These are phyloP conservation scores for Tetraselmis chui DNA, from an alignment of 139 green algal genomes.

Conservation along the genomic window DNA sequence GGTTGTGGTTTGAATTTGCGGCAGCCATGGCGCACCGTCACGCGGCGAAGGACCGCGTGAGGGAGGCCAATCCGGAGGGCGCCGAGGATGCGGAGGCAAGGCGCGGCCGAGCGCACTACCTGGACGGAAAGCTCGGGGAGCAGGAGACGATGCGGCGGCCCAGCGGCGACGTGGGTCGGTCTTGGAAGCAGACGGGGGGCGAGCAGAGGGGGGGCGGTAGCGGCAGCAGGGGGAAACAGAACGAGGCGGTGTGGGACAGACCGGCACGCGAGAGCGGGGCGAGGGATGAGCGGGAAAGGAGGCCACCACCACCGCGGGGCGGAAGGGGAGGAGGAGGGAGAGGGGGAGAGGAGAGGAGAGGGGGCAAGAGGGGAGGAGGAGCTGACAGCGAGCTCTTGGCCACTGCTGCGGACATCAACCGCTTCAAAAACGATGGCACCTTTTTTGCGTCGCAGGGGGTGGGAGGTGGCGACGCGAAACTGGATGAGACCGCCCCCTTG, in stretches of 20 bases:
- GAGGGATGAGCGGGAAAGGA: background rate
- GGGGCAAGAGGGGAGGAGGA: background rate
- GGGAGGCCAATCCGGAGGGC: constrained; percentile 1
- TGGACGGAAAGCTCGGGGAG: constrained; percentile 28
- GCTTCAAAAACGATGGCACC: constrained; percentile 56
- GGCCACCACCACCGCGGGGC: background rate
- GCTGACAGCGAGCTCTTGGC: background rate
- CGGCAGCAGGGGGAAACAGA: constrained; percentile 8
- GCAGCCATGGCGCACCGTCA: constrained; percentile 47
- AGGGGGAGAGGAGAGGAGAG: background rate
- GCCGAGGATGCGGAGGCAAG: background rate
- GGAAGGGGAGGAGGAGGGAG: constrained; percentile 1
- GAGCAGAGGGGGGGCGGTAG: constrained; percentile 1
- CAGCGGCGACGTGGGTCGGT: background rate
- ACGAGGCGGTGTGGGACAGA: background rate
- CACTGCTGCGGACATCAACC: constrained; percentile 52
- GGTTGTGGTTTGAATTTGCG: no score
- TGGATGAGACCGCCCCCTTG: background rate
- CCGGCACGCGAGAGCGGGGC: background rate
- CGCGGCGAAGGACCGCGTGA: constrained; percentile 13
- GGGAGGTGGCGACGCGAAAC: background rate
- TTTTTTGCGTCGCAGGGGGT: constrained; percentile 44
- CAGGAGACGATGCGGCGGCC: constrained; percentile 45
- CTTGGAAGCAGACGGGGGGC: background rate
- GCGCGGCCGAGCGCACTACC: constrained; percentile 13